Base-by-base conservation (phyloP, 495 filamentous ascomycete genomes). In the Penicillium egyptiacum region DNA sequence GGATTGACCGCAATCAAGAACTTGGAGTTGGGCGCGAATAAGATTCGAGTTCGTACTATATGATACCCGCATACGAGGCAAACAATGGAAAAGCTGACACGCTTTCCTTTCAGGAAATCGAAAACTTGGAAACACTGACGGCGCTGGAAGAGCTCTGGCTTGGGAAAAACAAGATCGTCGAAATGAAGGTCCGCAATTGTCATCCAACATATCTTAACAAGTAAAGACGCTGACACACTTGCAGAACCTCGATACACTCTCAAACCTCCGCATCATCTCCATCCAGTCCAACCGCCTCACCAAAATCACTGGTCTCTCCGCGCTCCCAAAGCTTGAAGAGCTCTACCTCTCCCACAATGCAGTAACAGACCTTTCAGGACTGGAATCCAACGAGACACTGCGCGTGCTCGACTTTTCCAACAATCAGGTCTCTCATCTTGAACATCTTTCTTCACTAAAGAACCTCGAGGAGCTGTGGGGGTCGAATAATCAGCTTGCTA, bases 331-430 rank as follows among this genome's bases (percentile, higher is more conserved):
- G 44, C 86, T 99, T 5, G 90, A 97, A 77, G 94, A 99, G 70
- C 81, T 99, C 46, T 96, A 99, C 78, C 88, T 98, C 67, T 96
- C 93, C n/a, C 91, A 99, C 78, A 99, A 99, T 70, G 84, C 84
- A n/a, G 78, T 99, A 41, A 87, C 86, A 28, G 80, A 83, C 14
- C 83, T 98, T 19, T 80, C 81, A 3, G 92, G 91, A 0, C 77
- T 98, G 17, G 87, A 91, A 35, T 64, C 76, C 37, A 91, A 88
- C 73, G 74, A 74, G 8, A 79, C 82, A 9, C 83, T 99, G 44
- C 84, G 85, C 35, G 83, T 92, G 22, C 73, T 99, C 31, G 94
- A 99, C 64, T 85, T 99, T 58, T 92, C 89, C 53, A 92, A 89
- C 71, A 99, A 99, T 75, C 84, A 85, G 60, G 84, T 99, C 66